A percentile compares a stretch with the other conserved stretches of the same genome.
phyloP scores from a whole-genome alignment of 495 filamentous ascomycete species.

The Trichoderma virens region DNA sequence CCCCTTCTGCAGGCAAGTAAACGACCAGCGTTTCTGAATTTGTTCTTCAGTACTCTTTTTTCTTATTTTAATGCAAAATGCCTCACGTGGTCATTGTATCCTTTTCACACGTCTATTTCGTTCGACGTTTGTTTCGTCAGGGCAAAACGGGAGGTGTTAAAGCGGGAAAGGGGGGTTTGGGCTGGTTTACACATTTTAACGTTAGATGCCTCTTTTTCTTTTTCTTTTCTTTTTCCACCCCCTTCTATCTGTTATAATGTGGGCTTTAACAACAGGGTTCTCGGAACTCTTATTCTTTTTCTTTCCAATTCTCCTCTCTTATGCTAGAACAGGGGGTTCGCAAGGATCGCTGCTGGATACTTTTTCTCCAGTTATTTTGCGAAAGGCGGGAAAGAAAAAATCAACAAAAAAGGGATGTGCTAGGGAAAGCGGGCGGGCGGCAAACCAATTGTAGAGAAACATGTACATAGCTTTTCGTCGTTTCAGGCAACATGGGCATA shows the following conservation, averaged over 20 bases:
- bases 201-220: neutral
- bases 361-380: too few species aligned
- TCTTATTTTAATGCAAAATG: neutral
- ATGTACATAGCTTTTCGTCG: neutral
- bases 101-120: neutral
- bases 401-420: neutral
- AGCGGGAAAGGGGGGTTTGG: neutral
- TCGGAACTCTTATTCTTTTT: neutral
- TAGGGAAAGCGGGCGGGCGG: too few species aligned
- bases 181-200: neutral
- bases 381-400: neutral
- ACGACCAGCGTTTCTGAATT: conserved; percentile 3
- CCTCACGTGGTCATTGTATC: neutral
- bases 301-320: neutral
- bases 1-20: conserved; percentile 6
- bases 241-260: conserved; percentile 1
- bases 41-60: neutral
- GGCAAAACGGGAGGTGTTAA: neutral
- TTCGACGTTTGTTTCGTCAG: neutral
- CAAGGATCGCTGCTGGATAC: neutral
- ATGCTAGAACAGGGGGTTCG: neutral
- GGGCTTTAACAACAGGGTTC: neutral
- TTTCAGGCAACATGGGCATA: neutral
- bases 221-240: neutral
- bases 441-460: too few species aligned